Base-by-base conservation (phyloP, 306 rosid species). In the Fragaria vesca region DNA sequence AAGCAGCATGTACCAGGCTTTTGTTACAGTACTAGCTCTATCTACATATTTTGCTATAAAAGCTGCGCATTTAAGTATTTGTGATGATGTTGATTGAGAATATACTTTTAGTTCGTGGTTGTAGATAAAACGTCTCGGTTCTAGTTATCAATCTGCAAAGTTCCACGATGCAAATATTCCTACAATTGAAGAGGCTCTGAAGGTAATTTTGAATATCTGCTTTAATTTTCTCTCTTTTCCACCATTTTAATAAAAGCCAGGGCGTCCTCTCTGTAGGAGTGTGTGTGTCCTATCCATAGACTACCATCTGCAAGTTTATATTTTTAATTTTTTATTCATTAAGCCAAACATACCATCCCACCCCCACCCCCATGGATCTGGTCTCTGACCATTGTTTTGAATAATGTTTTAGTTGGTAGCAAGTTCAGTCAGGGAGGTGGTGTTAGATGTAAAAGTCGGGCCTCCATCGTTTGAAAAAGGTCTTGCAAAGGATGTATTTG, bases 381-480 rank as follows among this genome's bases (percentile, higher is more conserved):
- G 63, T 57, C 24, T 68, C 61, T 85, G 16, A 80, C 81, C 20
- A 50, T 78, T 6, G 26, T 83, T 80, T 62, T 70, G 18, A 47
- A 76, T 70, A 24, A 66, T 70, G 55, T 87, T 79, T 46, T 77
- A 94, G 97, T 73, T 89, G 73, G 77, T 88, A 52, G 80, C 91
- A 85, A 87, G 82, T 76, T 87, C 94, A 77, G 97, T 90, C 28
- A 78, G 61, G 71, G 91, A 84, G 86, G 95, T 94, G 83, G 70
- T 94, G 72, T 82, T 94, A 80, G 98, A 94, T 73, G 88, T 90
- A 36, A 94, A 94, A 80, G 94, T 90, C 60, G 97, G 98, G 66
- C 97, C 96, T 66, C 98, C 97, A 13, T 88, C 77, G 26, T 90
- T 81, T 85, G 98, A 94, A 88, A 91, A 82, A 54, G 97, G 93